Conservation (phyloP, 1,284 basidiomycete genomes). For the Ganoderma leucocontextum region DNA sequence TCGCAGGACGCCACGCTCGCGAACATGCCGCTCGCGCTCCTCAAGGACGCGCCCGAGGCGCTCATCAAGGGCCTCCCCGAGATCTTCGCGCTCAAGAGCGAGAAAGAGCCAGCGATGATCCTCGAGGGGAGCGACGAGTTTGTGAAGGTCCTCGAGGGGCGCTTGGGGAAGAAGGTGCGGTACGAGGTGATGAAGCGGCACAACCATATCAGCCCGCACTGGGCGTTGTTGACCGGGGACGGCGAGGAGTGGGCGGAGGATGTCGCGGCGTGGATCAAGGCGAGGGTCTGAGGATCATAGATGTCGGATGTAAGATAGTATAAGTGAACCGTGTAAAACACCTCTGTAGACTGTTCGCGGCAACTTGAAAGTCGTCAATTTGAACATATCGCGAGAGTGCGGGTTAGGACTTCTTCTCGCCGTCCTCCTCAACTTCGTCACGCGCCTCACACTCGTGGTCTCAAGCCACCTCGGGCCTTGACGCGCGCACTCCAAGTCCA, state of each 20-base stretch:
- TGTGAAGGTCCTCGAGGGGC: constrained; percentile 44
- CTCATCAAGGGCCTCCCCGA: constrained; percentile 51
- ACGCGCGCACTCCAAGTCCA: too few relatives aligned
- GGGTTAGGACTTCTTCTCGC: too few relatives aligned
- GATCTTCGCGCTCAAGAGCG: constrained; percentile 55
- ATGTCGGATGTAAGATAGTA: neutral
- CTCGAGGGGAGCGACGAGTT: constrained; percentile 45
- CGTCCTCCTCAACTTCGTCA: too few relatives aligned
- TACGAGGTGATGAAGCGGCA: constrained; percentile 57
- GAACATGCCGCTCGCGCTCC: constrained; percentile 51
- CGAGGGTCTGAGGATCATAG: constrained; percentile 12
- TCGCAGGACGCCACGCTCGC: constrained; percentile 48
- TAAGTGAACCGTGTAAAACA: neutral
- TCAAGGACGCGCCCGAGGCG: constrained; percentile 46
- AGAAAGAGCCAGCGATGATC: constrained; percentile 59
- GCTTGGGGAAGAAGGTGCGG: constrained; percentile 39
- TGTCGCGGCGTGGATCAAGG: constrained; percentile 50
- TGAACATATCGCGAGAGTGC: too few relatives aligned
- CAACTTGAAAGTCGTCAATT: too few relatives aligned
- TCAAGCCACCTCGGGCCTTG: too few relatives aligned
- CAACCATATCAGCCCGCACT: constrained; percentile 68
- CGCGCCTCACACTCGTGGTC: too few relatives aligned
- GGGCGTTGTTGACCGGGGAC: constrained; percentile 57
- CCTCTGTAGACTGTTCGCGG: too few relatives aligned
- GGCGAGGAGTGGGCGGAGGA: constrained; percentile 70